Evolutionary conservation across 495 filamentous ascomycete genomes (phyloP).

Genomic region (Massariosphaeria phaeospora): DNA sequence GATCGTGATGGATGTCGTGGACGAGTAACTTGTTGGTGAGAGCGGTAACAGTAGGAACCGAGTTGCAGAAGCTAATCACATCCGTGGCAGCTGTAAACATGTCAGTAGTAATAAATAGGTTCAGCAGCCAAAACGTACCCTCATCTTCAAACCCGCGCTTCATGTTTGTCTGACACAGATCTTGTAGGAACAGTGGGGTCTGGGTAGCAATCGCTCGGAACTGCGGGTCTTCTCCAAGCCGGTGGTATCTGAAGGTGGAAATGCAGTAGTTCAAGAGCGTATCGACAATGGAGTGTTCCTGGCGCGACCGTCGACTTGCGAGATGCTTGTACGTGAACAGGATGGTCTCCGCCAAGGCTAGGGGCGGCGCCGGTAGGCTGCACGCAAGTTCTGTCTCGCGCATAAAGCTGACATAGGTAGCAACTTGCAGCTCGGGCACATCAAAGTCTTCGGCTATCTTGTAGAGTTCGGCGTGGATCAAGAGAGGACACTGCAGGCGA

Average conservation of each 20-base stretch:
- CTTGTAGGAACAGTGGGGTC: constrained; percentile 33
- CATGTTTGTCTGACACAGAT: constrained; percentile 32
- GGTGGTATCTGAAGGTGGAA: constrained; percentile 32
- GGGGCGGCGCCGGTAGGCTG: constrained; percentile 26
- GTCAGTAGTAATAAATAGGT: background rate
- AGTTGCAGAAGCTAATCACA: constrained; percentile 12
- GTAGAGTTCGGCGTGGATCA: constrained; percentile 36
- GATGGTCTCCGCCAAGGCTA: constrained; percentile 35
- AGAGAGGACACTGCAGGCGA: constrained; percentile 23
- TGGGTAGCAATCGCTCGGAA: constrained; percentile 33
- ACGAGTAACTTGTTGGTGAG: background rate
- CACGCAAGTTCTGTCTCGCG: constrained; percentile 34
- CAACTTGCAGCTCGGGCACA: constrained; percentile 29
- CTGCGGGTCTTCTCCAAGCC: constrained; percentile 24
- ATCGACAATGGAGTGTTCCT: constrained; percentile 30
- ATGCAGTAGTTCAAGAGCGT: constrained; percentile 38
- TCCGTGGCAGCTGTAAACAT: constrained; percentile 9
- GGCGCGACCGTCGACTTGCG: background rate
- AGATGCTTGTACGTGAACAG: constrained; percentile 35
- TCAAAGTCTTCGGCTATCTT: constrained; percentile 35
- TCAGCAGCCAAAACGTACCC: constrained; percentile 23
- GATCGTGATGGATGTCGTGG: constrained; percentile 14
- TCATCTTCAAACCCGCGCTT: constrained; percentile 34
- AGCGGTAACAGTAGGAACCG: constrained; percentile 1
- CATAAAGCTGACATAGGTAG: constrained; percentile 33